Base-by-base conservation (phyloP, 2,329 filamentous ascomycete species). In the Monosporascus sp. region DNA sequence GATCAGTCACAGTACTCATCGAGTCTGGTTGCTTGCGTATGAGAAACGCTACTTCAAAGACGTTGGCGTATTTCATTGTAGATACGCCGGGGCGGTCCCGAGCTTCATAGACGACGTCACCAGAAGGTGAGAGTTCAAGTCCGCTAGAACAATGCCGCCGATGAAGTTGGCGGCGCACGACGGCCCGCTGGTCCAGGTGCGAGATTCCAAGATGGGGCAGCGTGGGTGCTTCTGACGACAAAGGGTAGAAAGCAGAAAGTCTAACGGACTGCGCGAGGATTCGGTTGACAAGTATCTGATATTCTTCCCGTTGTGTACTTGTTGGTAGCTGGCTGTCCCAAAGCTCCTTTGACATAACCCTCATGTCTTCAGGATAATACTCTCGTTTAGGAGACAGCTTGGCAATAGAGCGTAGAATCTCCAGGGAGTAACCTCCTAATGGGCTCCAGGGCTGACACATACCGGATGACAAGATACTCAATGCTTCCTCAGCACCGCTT, bases 401-500 rank as follows among this genome's bases (percentile, higher is more conserved):
- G 0, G 58, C 53, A 11, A 72, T 61, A 2, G 49, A 53, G 0
- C 43, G 2, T 1, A 72, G 53, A 3, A 62, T 58, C 1, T 1
- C 3, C 0, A 54, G 35, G 0, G 49, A 43, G 0, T 11, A 1
- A 0, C 1, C 0, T 1, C 27, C 35, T 1, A 77, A 54, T 1
- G 70, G 69, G 0, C 55, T 61, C 77, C 78, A 82, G 0, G 78
- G 77, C 35, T 79, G 77, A 27, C 73, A 78, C 1, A 69, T 64
- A 0, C 75, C 80, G 0, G 81, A 80, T 3, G 65, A 59, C 0
- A 87, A 66, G 27, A 72, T 74, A 2, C 72, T 65, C 0, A 83
- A 54, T 0, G 82, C 77, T 63, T 87, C 83, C 60, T 88, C 84
- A 0, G 75, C 77, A 0, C 85, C 85, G 0, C 82, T 87, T 0